Percentiles rank a stretch among this genome's conserved stretches.
These are phyloP conservation scores for Hypoxylon sp. DNA, from an alignment of 2,329 filamentous ascomycete species.

Conservation along the genomic window DNA sequence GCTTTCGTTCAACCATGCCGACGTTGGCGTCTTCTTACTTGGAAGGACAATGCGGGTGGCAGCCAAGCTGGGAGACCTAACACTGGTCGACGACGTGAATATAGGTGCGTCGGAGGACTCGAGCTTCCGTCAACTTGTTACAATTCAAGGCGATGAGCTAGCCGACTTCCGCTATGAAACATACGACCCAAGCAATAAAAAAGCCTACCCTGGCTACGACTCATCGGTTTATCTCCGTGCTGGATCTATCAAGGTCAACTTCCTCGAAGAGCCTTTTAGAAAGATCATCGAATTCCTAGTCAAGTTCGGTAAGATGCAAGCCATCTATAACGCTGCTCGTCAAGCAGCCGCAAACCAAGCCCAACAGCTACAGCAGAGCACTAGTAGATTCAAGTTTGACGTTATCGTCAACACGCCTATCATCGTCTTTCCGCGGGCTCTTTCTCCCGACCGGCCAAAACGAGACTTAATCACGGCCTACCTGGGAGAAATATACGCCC, in stretches of 20 bases:
- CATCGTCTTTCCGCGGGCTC: constrained; percentile 86
- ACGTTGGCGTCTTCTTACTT: constrained; percentile 87
- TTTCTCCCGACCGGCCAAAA: constrained; percentile 72
- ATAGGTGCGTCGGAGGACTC: constrained; percentile 84
- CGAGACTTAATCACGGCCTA: constrained; percentile 91
- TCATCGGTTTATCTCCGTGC: constrained; percentile 89
- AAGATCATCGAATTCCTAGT: constrained; percentile 98
- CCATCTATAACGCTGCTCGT: constrained; percentile 95
- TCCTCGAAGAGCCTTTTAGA: constrained; percentile 94
- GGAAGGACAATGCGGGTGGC: constrained; percentile 88
- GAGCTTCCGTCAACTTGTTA: constrained; percentile 83
- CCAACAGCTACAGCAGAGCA: constrained; percentile 89
- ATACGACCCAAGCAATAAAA: constrained; percentile 74
- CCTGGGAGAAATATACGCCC: constrained; percentile 95
- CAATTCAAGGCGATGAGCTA: constrained; percentile 93
- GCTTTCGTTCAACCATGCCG: constrained; percentile 88
- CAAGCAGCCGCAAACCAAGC: constrained; percentile 95
- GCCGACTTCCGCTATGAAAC: constrained; percentile 98
- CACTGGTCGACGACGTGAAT: constrained; percentile 91
- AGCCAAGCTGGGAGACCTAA: constrained; percentile 85
- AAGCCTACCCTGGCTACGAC: constrained; percentile 91
- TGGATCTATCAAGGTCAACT: constrained; percentile 96
- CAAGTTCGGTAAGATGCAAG: constrained; percentile 99
- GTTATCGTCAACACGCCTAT: constrained; percentile 94
- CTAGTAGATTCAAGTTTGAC: constrained; percentile 91